Evolutionary conservation across 352 stramenopile genomes (phyloP), one percentile per base, ranked within the genome.

Genomic region (Globisporangium barbulae): DNA sequence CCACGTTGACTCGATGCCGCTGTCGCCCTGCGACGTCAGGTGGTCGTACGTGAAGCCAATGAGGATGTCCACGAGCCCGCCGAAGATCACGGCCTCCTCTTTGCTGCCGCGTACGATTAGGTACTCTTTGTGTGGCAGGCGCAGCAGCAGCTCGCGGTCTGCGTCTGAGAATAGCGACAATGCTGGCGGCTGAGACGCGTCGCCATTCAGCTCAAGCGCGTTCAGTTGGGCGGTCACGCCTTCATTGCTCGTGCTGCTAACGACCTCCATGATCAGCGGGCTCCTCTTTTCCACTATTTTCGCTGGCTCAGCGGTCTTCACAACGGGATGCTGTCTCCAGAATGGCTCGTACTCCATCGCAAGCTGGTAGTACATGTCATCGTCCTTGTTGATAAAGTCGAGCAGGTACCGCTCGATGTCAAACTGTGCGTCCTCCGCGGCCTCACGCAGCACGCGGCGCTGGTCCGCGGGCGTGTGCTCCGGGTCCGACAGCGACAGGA

Each of bases 41-140:
- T 98, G 84, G 61, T 99, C 97, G 73, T 99, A 99, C 5, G 77
- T 85, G 68, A 98, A 99, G 4, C 93, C 92, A 42, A 98, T 94
- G 30, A 99, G 76, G 53, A 99, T 88, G 68, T 99, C 96, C 1
- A 94, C 72, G 6, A 99, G 78, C 22, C 88, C 91, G 48, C 90
- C 79, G 13, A 97, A 68, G n/a, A 94, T 56, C 30, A 80, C 9
- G 0, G 67, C 73, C 53, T 92, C 79, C 25, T 95, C 80, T 5
- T 70, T 59, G 49, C 85, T 92, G 1, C 61, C 74, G 25, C 72
- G 64, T 13, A 69, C 49, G 45, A 96, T 74, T 25, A 97, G 70
- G 65, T 89, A 96, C 59, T 96, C 90, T 53, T 92, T 91, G 54
- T 85, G 76, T 3, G 83, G 83, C 21, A 97, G 65, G 8, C 78